Percentiles rank a stretch among this genome's conserved stretches.
phyloP scores from a whole-genome alignment of 164 flowering plant species.

The Platanus orientalis region DNA sequence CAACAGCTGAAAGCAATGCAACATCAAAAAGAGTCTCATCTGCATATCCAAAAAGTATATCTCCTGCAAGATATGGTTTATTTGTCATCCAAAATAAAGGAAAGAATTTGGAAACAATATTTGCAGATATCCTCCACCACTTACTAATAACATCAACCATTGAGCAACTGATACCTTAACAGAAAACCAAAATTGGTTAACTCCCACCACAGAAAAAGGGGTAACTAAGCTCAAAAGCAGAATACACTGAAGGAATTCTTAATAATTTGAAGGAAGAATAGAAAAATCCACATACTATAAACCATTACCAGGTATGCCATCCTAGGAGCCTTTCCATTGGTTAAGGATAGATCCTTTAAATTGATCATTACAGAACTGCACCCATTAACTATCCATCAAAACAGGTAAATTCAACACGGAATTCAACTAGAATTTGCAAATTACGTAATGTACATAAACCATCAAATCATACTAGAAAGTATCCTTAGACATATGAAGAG shows the following conservation, averaged over 20 bases:
- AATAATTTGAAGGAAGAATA: slow-evolving; percentile 1
- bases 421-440: not conserved
- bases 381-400: slow-evolving; percentile 1
- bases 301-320: slow-evolving; percentile 86
- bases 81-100: not conserved
- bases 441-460: not conserved
- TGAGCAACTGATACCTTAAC: not conserved
- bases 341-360: slow-evolving; percentile 73
- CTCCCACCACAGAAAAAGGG: too few species aligned
- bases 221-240: not conserved
- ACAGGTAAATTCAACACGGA: not conserved
- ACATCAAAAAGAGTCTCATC: slow-evolving; percentile 96
- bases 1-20: slow-evolving; percentile 87
- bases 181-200: not conserved
- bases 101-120: not conserved
- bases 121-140: not conserved
- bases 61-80: slow-evolving; percentile 46
- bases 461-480: not conserved
- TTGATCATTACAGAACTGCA: slow-evolving; percentile 86
- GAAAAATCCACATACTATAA: not conserved
- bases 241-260: not conserved
- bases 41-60: slow-evolving; percentile 94
- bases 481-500: not conserved
- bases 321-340: slow-evolving; percentile 94
- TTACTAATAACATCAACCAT: not conserved